phyloP scores from a whole-genome alignment of 2,329 filamentous ascomycete species.

The Hirsutella minnesotensis region DNA sequence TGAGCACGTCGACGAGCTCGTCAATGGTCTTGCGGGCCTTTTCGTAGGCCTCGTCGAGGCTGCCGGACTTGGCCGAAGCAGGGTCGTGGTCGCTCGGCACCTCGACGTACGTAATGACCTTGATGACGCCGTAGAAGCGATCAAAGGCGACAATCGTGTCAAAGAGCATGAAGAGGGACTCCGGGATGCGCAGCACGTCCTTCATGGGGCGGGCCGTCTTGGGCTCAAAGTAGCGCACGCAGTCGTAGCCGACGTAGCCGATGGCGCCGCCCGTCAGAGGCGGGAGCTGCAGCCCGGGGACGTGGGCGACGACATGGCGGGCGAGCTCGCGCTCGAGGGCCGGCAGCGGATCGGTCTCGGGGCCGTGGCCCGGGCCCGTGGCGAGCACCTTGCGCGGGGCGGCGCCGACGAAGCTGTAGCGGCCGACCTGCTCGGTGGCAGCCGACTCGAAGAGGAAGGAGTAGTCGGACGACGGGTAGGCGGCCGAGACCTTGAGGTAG shows the following conservation, averaged over 20 bases:
- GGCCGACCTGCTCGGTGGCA: slow-evolving; percentile 81
- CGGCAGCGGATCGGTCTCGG: slow-evolving; percentile 73
- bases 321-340: slow-evolving; percentile 70
- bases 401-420: slow-evolving; percentile 91
- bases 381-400: slow-evolving; percentile 69
- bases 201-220: slow-evolving; percentile 84
- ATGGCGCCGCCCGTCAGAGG: slow-evolving; percentile 86
- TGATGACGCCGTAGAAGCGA: slow-evolving; percentile 84
- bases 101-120: slow-evolving; percentile 82
- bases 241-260: slow-evolving; percentile 96
- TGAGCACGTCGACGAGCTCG: slow-evolving; percentile 58
- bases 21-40: slow-evolving; percentile 53
- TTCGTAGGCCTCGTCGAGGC: slow-evolving; percentile 52
- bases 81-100: slow-evolving; percentile 42
- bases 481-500: slow-evolving; percentile 79
- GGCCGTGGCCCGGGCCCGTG: slow-evolving; percentile 79
- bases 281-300: slow-evolving; percentile 74
- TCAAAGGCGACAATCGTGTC: slow-evolving; percentile 92
- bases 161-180: slow-evolving; percentile 94
- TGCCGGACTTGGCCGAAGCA: slow-evolving; percentile 2
- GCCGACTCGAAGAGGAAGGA: slow-evolving; percentile 96
- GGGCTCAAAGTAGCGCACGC: slow-evolving; percentile 94
- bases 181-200: slow-evolving; percentile 79
- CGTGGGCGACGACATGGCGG: slow-evolving; percentile 65
- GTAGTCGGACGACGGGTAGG: slow-evolving; percentile 53